phyloP scores from a whole-genome alignment of 2,329 filamentous ascomycete genomes.

The Colletotrichum spinosum region DNA sequence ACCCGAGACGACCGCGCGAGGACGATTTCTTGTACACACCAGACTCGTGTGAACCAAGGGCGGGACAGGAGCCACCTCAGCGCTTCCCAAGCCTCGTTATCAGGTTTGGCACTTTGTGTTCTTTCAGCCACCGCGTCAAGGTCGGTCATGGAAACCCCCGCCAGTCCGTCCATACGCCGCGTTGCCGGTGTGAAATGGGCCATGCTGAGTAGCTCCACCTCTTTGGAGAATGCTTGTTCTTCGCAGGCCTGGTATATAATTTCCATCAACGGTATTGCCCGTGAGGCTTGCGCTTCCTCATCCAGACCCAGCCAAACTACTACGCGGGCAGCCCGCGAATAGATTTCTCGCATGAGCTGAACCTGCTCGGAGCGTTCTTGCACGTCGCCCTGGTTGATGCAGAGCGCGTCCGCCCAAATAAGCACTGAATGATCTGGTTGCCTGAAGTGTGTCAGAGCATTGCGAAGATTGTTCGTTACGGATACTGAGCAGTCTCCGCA shows the following conservation, averaged over 20 bases:
- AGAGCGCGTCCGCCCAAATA: constrained; percentile 40
- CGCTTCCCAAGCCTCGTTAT: background rate
- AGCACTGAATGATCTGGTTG: background rate
- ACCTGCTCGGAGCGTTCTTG: constrained; percentile 37
- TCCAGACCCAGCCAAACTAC: constrained; percentile 36
- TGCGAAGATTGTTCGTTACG: constrained; percentile 36
- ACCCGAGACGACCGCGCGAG: constrained; percentile 4
- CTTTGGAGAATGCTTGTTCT: background rate
- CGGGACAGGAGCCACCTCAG: constrained; percentile 7
- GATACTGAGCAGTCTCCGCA: constrained; percentile 5
- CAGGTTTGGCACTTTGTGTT: no score
- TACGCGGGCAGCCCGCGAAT: constrained; percentile 22
- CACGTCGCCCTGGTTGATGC: constrained; percentile 38
- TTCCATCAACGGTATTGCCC: background rate
- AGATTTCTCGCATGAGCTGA: constrained; percentile 37
- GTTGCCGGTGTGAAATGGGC: constrained; percentile 12
- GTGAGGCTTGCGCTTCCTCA: background rate
- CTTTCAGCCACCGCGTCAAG: background rate
- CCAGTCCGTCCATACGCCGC: constrained; percentile 1
- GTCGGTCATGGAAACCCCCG: background rate
- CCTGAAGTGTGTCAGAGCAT: constrained; percentile 38
- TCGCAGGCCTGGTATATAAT: background rate
- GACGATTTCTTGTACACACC: constrained; percentile 22
- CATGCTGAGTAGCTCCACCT: constrained; percentile 8
- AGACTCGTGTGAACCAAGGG: constrained; percentile 22